phyloP scores from a whole-genome alignment of 306 rosid species.

The Crotalaria pallida region DNA sequence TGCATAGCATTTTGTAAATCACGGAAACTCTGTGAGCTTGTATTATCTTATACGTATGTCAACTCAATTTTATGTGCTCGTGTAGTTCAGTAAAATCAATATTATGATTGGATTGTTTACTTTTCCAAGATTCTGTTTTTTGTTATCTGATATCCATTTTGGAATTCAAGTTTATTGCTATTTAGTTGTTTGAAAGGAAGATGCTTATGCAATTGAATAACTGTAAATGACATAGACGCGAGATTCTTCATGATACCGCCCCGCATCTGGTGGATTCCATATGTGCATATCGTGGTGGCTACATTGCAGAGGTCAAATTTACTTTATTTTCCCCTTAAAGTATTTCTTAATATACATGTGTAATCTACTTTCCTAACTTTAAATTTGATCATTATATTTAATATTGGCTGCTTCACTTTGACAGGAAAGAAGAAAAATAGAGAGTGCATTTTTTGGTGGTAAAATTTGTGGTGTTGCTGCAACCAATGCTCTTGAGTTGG shows the following conservation, averaged over 20 bases:
- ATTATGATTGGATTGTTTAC: conserved; percentile 1
- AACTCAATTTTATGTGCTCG: conserved; percentile 23
- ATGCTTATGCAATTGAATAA: conserved; percentile 20
- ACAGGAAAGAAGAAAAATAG: conserved; percentile 90
- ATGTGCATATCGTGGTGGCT: conserved; percentile 89
- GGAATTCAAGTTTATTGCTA: conserved; percentile 3
- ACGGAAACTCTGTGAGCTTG: conserved; percentile 87
- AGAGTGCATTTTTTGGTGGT: conserved; percentile 81
- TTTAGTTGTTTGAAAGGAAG: conserved; percentile 6
- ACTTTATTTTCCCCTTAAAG: neutral
- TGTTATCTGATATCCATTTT: conserved; percentile 10
- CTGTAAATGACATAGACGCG: conserved; percentile 52
- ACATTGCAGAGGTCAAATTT: conserved; percentile 63
- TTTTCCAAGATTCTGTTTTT: conserved; percentile 10
- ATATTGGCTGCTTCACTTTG: conserved; percentile 17
- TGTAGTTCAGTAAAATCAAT: conserved; percentile 21
- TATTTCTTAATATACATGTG: neutral
- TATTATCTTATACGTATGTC: conserved; percentile 78
- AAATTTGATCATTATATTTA: conserved; percentile 15
- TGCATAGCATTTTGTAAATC: conserved; percentile 88
- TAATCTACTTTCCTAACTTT: neutral
- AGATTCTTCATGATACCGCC: conserved; percentile 77
- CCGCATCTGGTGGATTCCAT: conserved; percentile 61
- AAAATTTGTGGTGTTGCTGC: conserved; percentile 88
- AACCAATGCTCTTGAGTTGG: conserved; percentile 99